Evolutionary conservation across 441 rosid species (phyloP).

Genomic region (Adansonia gregorii): DNA sequence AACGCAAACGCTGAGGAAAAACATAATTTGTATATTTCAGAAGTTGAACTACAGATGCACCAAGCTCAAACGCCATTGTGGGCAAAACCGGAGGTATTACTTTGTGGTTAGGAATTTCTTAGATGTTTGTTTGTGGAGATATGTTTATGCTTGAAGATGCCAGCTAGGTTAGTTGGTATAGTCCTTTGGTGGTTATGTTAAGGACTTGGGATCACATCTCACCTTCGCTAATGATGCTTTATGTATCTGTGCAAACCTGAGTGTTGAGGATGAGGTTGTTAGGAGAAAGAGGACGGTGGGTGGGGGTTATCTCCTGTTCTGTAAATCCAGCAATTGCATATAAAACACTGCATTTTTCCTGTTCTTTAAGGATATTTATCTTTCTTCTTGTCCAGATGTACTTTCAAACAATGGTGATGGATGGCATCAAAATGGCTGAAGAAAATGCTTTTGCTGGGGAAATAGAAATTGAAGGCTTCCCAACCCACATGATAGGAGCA

Average conservation of each 20-base stretch:
- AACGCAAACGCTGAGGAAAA: slow-evolving; percentile 51
- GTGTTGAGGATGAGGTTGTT: background rate
- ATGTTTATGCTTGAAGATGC: background rate
- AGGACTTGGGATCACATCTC: background rate
- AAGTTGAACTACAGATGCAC: slow-evolving; percentile 78
- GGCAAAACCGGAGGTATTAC: slow-evolving; percentile 67
- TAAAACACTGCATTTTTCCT: background rate
- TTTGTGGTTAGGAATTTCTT: slow-evolving; percentile 7
- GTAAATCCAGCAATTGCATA: background rate
- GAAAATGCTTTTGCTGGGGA: slow-evolving; percentile 56
- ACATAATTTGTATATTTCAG: slow-evolving; percentile 69
- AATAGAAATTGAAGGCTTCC: slow-evolving; percentile 65
- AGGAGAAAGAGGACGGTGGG: background rate
- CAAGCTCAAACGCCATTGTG: slow-evolving; percentile 52
- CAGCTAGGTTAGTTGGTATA: slow-evolving; percentile 1
- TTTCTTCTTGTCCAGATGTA: slow-evolving; percentile 51
- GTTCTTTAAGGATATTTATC: slow-evolving; percentile 18
- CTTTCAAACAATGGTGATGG: slow-evolving; percentile 55
- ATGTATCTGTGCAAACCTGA: background rate
- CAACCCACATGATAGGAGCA: slow-evolving; percentile 65
- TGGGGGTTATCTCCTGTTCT: background rate
- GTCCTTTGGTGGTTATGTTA: background rate
- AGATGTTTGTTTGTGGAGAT: slow-evolving; percentile 20
- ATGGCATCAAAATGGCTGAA: slow-evolving; percentile 37
- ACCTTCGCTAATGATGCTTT: background rate